These are phyloP conservation scores for Kwoniella heveanensis DNA, from an alignment of 768 basidiomycete genomes.

Conservation along the genomic window DNA sequence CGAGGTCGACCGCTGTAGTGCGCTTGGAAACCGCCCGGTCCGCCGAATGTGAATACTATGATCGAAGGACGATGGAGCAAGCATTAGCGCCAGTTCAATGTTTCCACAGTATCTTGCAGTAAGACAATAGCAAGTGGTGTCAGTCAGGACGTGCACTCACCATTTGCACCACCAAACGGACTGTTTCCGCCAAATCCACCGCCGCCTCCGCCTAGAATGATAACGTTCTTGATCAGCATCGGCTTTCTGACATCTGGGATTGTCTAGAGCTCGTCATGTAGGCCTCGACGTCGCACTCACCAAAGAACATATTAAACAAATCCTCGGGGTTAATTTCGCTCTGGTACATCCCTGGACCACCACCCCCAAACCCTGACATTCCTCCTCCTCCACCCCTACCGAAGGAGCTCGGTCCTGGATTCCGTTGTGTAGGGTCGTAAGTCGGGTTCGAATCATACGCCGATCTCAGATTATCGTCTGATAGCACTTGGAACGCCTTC, in stretches of 20 bases:
- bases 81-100: too few relatives aligned
- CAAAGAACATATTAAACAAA: constrained; percentile 98
- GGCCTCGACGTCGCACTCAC: constrained; percentile 61
- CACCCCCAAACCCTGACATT: constrained; percentile 35
- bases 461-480: constrained; percentile 90
- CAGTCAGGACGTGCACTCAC: constrained; percentile 61
- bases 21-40: constrained; percentile 74
- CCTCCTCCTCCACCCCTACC: constrained; percentile 42
- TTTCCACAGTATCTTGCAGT: too few relatives aligned
- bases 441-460: constrained; percentile 67
- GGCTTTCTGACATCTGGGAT: too few relatives aligned
- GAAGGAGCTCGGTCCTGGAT: constrained; percentile 64
- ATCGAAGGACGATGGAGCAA: not conserved
- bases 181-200: constrained; percentile 60
- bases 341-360: constrained; percentile 45
- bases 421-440: constrained; percentile 80
- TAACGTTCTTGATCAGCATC: too few relatives aligned
- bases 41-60: constrained; percentile 74
- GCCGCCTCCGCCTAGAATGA: constrained; percentile 56
- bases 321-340: constrained; percentile 90
- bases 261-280: too few relatives aligned
- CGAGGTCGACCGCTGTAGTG: constrained; percentile 59
- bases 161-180: constrained; percentile 47
- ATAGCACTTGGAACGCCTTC: constrained; percentile 93
- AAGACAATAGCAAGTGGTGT: too few relatives aligned